Base-by-base conservation (phyloP, 2,329 filamentous ascomycete genomes). In the Colletotrichum aenigma region DNA sequence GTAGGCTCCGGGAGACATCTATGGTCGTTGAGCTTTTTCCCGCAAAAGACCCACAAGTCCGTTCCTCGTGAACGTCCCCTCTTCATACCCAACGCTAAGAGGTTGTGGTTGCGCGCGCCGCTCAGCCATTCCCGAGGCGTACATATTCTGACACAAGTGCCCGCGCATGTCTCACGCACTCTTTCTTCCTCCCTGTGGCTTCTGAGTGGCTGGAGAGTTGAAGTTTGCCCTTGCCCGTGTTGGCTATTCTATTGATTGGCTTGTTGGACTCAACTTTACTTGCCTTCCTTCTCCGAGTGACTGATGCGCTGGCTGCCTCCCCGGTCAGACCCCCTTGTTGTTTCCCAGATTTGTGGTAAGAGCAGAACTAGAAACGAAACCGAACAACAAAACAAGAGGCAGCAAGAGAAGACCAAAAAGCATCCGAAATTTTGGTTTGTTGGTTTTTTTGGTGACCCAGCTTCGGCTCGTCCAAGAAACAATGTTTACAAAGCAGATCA, bases 51-150 rank as follows among this genome's bases (percentile, higher is more conserved):
- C 21, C 55, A 34, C 34, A 64, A 15, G 56, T 70, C 56, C 56
- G 36, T 70, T 70, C 67, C 38, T 58, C 24, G 26, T 18, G 32
- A 61, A 70, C 67, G 24, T 26, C 26, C 55, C 18, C 18, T 18
- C 18, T 32, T 32, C 30, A 18, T n/a, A 8, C 18, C 36, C 7
- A 36, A 34, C 67, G 58, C 67, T 70, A 62, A 52, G 36, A 62
- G 18, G 36, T 43, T 52, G 43, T n/a, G 43, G 0, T 21, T 52
- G n/a, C n/a, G 43, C 24, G 56, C 56, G 64, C 73, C 70, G 74
- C 70, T 68, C 70, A 75, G 64, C 32, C 64, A 65, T 68, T 68
- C 70, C 73, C 74, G 74, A 74, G 70, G 58, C 70, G 74, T 75
- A 75, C 74, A 75, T 60, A 52, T 73, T 69, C 64, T 75, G 74